A percentile compares a stretch with the other conserved stretches of the same genome.
phyloP scores from a whole-genome alignment of 495 filamentous ascomycete species.

The Aspergillus haitiensis region DNA sequence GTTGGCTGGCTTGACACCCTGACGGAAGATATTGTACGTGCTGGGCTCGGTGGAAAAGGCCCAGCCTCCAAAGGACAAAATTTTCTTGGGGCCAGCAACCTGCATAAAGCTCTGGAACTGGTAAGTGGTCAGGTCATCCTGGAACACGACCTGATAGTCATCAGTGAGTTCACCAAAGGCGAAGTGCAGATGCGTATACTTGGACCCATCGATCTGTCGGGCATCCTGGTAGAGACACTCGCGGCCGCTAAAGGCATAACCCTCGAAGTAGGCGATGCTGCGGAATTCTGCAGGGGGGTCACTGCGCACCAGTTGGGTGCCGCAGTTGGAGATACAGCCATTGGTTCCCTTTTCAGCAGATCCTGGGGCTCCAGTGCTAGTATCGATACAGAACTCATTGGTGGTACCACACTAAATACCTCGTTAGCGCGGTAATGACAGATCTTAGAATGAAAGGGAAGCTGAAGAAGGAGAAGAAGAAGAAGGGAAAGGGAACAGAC shows the following conservation, averaged over 20 bases:
- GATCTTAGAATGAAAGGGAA: no score
- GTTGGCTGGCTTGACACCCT: conserved; percentile 19
- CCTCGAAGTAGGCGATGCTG: conserved; percentile 25
- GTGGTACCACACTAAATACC: conserved; percentile 26
- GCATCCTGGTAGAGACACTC: conserved; percentile 25
- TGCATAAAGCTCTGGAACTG: conserved; percentile 33
- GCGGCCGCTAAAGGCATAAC: conserved; percentile 16
- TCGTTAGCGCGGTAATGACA: no score
- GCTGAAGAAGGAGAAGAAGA: no score
- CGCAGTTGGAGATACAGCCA: conserved; percentile 53
- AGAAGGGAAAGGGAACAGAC: no score
- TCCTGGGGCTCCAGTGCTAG: conserved; percentile 37
- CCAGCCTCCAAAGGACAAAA: conserved; percentile 53
- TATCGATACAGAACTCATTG: conserved; percentile 45
- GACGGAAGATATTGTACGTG: conserved; percentile 42
- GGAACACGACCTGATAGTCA: conserved; percentile 29
- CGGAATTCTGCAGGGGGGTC: conserved; percentile 9
- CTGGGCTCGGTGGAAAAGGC: conserved; percentile 38
- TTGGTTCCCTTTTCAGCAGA: conserved; percentile 32
- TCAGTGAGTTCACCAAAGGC: conserved; percentile 40
- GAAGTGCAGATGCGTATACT: conserved; percentile 48
- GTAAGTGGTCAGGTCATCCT: conserved; percentile 16
- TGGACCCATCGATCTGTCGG: conserved; percentile 20
- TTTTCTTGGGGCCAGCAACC: conserved; percentile 32
- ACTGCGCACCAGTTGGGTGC: conserved; percentile 35